Percentiles rank a stretch among this genome's conserved stretches.
Conservation (phyloP, 352 stramenopile genomes). For the Phytophthora pini region DNA sequence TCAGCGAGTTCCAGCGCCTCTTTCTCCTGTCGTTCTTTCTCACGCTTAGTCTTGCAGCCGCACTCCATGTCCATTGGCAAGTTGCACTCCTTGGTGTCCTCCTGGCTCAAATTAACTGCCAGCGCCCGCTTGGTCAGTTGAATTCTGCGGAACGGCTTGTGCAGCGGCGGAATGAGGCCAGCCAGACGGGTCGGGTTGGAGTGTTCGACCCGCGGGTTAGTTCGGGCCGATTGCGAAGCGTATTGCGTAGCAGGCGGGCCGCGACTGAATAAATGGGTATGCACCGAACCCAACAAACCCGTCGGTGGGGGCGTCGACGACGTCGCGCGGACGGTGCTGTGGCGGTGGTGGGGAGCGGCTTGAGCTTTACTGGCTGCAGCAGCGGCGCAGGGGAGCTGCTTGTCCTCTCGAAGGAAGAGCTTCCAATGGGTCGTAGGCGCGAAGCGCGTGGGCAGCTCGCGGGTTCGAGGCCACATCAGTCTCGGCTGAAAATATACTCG, state of each 20-base stretch:
- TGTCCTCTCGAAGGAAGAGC: constrained; percentile 35
- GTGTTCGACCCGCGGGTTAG: constrained; percentile 20
- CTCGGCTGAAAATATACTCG: constrained; percentile 19
- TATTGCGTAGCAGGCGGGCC: constrained; percentile 5
- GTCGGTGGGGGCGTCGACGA: constrained; percentile 10
- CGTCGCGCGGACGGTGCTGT: constrained; percentile 27
- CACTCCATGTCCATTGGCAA: constrained; percentile 61
- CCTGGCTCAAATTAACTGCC: constrained; percentile 1
- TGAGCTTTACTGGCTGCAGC: constrained; percentile 13
- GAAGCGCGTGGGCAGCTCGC: constrained; percentile 40
- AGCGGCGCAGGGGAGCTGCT: constrained; percentile 21
- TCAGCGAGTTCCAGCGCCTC: constrained; percentile 35
- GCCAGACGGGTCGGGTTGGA: constrained; percentile 18
- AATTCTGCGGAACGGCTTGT: constrained; percentile 33
- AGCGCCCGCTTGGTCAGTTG: constrained; percentile 12
- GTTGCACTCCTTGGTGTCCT: constrained; percentile 38
- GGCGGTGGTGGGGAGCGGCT: constrained; percentile 34
- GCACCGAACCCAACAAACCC: constrained; percentile 22
- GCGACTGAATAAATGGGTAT: constrained; percentile 24
- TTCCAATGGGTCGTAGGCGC: constrained; percentile 37
- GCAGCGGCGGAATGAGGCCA: constrained; percentile 24
- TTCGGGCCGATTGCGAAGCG: constrained; percentile 13
- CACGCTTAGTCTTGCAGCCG: constrained; percentile 49
- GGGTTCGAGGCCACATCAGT: constrained; percentile 39
- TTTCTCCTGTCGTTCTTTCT: constrained; percentile 48